phyloP scores from a whole-genome alignment of 2,329 filamentous ascomycete genomes.

The Beauveria australis region DNA sequence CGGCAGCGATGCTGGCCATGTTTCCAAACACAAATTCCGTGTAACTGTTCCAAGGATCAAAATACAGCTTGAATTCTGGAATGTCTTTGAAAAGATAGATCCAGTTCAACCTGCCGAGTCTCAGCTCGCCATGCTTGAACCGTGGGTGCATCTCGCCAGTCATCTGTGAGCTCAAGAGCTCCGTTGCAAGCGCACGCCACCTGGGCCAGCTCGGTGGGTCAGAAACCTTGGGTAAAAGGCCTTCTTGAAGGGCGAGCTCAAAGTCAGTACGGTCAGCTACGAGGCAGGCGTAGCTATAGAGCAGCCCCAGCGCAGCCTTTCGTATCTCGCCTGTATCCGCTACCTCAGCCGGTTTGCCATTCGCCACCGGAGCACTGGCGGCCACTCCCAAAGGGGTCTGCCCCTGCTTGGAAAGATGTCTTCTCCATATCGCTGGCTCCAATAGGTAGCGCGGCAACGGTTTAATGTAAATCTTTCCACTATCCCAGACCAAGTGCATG shows the following conservation, averaged over 20 bases:
- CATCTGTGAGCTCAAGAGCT: neutral
- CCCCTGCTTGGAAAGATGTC: too few species aligned
- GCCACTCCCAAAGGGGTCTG: too few species aligned
- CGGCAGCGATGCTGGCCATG: neutral
- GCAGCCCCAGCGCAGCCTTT: too few species aligned
- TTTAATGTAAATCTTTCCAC: neutral
- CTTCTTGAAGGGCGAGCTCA: neutral
- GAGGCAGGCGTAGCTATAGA: neutral
- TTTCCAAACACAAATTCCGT: neutral
- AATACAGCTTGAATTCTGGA: neutral
- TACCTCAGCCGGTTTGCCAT: too few species aligned
- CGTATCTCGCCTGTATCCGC: too few species aligned
- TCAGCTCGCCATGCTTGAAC: neutral
- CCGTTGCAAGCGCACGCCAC: neutral
- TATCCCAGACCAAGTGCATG: neutral
- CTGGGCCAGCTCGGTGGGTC: neutral
- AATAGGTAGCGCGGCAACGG: neutral
- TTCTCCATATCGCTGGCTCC: neutral
- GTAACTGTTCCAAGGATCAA: neutral
- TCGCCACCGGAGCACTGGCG: neutral
- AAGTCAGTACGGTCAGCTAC: neutral
- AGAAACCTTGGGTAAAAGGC: neutral
- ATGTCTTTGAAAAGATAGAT: neutral
- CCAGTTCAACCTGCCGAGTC: neutral
- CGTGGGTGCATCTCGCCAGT: neutral